These are phyloP conservation scores for Cicer cuneatum DNA, from an alignment of 306 rosid species.

Conservation along the genomic window DNA sequence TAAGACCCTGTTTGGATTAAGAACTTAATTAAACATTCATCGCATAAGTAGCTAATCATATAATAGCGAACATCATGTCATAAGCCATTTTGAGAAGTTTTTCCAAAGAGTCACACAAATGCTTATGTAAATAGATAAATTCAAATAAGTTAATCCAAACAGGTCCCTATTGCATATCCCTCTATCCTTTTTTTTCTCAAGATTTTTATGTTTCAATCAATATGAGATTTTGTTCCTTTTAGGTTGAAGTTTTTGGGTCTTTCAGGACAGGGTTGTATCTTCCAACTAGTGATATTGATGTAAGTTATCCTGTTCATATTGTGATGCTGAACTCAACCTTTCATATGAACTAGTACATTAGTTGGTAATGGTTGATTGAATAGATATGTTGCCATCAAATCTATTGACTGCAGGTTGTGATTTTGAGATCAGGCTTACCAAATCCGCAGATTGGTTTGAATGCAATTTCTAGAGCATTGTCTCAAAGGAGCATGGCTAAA, in stretches of 20 bases:
- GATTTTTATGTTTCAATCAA: conserved; percentile 9
- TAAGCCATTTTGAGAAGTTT: too few relatives aligned
- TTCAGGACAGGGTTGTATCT: conserved; percentile 94
- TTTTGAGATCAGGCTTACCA: conserved; percentile 74
- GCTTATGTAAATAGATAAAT: too few relatives aligned
- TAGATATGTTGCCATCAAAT: conserved; percentile 14
- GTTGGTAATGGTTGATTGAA: not conserved
- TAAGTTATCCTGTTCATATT: conserved; percentile 49
- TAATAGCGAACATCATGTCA: too few relatives aligned
- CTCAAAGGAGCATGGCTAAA: conserved; percentile 83
- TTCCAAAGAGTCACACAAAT: too few relatives aligned
- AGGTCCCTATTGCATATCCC: too few relatives aligned
- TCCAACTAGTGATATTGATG: conserved; percentile 94
- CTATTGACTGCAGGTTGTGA: conserved; percentile 71
- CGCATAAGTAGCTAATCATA: not conserved
- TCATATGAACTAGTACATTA: conserved; percentile 11
- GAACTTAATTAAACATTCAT: not conserved
- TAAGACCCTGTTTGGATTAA: not conserved
- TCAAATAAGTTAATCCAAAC: too few relatives aligned
- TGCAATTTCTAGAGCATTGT: conserved; percentile 92
- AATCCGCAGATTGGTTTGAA: conserved; percentile 82
- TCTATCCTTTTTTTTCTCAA: not conserved
- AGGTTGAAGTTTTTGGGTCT: conserved; percentile 98
- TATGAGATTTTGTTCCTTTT: conserved; percentile 41
- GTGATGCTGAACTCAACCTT: not conserved